A percentile compares a stretch with the other conserved stretches of the same genome.
Conservation (phyloP, 2,329 filamentous ascomycete species). For the Ophiostoma angusticollis region DNA sequence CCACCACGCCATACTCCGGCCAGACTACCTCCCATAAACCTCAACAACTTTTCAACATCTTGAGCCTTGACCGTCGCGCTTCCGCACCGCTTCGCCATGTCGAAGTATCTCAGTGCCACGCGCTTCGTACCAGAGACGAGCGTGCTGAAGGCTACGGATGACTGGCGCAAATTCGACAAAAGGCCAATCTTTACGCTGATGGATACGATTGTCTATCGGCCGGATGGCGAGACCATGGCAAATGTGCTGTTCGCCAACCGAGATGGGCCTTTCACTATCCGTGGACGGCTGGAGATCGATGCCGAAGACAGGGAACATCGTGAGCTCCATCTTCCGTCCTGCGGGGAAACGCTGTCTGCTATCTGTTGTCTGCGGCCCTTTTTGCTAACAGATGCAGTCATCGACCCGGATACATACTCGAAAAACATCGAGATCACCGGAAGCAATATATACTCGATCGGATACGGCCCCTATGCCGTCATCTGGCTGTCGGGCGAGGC, state of each 20-base stretch:
- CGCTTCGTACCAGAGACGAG: slow-evolving; percentile 4
- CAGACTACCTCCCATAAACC: too few relatives aligned
- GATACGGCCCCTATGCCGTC: slow-evolving; percentile 38
- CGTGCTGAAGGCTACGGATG: slow-evolving; percentile 24
- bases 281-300: slow-evolving; percentile 43
- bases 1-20: too few relatives aligned
- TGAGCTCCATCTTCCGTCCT: slow-evolving; percentile 24
- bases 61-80: background rate
- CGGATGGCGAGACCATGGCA: slow-evolving; percentile 38
- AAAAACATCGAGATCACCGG: slow-evolving; percentile 42
- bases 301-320: slow-evolving; percentile 26
- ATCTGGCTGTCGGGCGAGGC: slow-evolving; percentile 53
- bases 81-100: too few relatives aligned
- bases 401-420: slow-evolving; percentile 20
- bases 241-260: slow-evolving; percentile 49
- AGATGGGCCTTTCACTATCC: slow-evolving; percentile 47
- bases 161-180: slow-evolving; percentile 27
- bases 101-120: too few relatives aligned
- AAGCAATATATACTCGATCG: slow-evolving; percentile 39
- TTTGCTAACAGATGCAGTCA: slow-evolving; percentile 17
- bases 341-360: background rate
- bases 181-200: slow-evolving; percentile 51
- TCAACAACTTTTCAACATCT: background rate
- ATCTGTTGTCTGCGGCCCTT: background rate
- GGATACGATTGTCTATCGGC: slow-evolving; percentile 46